Base-by-base conservation (phyloP, 805 yeast species). In the Kodamaea lidongshanica region DNA sequence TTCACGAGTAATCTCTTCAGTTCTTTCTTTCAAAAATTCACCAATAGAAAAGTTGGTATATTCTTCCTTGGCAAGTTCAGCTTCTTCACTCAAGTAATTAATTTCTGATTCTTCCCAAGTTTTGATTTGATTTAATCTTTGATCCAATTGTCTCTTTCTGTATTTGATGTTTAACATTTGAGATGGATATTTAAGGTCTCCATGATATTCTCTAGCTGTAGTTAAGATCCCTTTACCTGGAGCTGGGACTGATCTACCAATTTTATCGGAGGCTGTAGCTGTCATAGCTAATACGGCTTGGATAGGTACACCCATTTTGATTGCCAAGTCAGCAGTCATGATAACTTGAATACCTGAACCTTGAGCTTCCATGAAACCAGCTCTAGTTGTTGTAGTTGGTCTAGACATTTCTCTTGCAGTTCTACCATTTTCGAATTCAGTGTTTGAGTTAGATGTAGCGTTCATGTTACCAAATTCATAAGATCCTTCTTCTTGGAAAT, bases 221-320 rank as follows among this genome's bases (percentile, higher is more conserved):
- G 98, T 92, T 71, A 92, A 74, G 45, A 92, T 83, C 80, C 99
- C 99, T 70, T 89, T 86, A 61, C 99, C 99, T 65, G 99, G 99
- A 55, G 98, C 98, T 44, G 99, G 99, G 45, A 92, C 89, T 29
- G 97, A 88, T 68, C 96, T 82, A 56, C 97, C 96, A 58, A 89
- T 89, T 78, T 88, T 94, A 64, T 92, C 99, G 38, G 95, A 76
- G 31, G 98, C 98, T 52, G 97, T 94, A 34, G 96, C 89, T 35
- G 96, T 74, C 74, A 88, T 66, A 33, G 94, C 98, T 48, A 88
- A 72, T 40, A 92, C 77, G 64, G 96, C 98, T 51, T 94, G 85
- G 50, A 92, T 85, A 57, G 99, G 99, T 48, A 94, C 96, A 70
- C 99, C 99, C 99, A 92, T 92, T 56, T 81, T 77, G 45, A 92